Evolutionary conservation across 148 eudicot species (phyloP).

Genomic region (Silene uniflora): DNA sequence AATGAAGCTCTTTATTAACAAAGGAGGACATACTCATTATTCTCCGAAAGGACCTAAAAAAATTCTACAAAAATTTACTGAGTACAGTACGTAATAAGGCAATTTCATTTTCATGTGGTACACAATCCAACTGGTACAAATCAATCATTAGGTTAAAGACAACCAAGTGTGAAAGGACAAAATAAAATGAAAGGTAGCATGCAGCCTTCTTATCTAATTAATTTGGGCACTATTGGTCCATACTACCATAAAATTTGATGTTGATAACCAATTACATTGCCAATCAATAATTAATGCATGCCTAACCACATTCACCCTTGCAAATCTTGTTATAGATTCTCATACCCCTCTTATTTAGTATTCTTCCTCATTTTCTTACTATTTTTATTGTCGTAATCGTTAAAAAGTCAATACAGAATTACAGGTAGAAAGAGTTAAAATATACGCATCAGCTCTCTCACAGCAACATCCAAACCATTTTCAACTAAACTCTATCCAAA

Average conservation of each 20-base stretch:
- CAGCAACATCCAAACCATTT: neutral
- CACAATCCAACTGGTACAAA: neutral
- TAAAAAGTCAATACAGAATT: neutral
- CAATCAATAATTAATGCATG: slow-evolving; percentile 17
- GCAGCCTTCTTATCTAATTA: neutral
- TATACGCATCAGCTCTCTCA: too few relatives aligned
- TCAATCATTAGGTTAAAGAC: neutral
- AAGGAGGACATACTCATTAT: too few relatives aligned
- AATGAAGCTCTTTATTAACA: too few relatives aligned
- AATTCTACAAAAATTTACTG: too few relatives aligned
- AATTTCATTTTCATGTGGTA: neutral
- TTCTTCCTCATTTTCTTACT: slow-evolving; percentile 18
- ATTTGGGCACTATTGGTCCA: slow-evolving; percentile 22
- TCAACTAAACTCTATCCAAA: neutral
- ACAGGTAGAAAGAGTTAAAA: too few relatives aligned
- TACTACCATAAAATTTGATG: slow-evolving; percentile 29
- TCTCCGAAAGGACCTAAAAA: too few relatives aligned
- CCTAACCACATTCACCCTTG: slow-evolving; percentile 14
- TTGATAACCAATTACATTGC: slow-evolving; percentile 10
- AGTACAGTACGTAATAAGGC: neutral
- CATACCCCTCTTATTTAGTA: neutral
- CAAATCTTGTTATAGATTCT: slow-evolving; percentile 9
- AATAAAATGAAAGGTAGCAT: neutral
- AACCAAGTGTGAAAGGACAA: slow-evolving; percentile 8
- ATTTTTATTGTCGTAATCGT: slow-evolving; percentile 18